These are phyloP conservation scores for Echium plantagineum DNA, from an alignment of 257 asterid genomes.

Conservation along the genomic window DNA sequence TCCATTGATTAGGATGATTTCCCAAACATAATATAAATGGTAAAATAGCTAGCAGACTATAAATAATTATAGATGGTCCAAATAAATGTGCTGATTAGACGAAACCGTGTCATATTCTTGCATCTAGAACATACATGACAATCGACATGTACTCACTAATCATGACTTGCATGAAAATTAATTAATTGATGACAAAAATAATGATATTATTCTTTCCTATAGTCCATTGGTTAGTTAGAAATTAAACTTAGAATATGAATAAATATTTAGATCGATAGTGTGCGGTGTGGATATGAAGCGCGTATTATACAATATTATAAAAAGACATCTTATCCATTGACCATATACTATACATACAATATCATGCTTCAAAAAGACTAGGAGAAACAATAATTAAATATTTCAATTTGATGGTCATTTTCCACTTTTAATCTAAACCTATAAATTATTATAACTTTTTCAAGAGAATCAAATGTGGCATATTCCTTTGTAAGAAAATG, in stretches of 20 bases:
- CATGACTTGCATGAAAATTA: neutral
- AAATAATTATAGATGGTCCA: neutral
- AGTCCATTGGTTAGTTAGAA: neutral
- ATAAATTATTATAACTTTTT: no score
- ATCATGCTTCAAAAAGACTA: neutral
- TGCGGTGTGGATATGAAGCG: neutral
- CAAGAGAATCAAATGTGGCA: no score
- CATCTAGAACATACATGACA: neutral
- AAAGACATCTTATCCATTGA: no score
- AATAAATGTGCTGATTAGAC: neutral
- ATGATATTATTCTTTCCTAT: neutral
- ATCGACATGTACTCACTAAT: neutral
- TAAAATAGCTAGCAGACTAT: neutral
- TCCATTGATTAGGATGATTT: no score
- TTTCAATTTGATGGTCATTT: neutral
- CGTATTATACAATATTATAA: neutral
- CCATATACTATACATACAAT: neutral
- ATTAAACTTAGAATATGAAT: no score
- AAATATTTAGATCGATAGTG: neutral
- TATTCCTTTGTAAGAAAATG: no score
- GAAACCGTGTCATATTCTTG: neutral
- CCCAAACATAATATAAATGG: no score
- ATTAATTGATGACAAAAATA: no score
- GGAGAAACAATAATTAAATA: neutral
- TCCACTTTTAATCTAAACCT: neutral